Conservation (phyloP, 768 basidiomycete genomes). For the Mycena haematopus region DNA sequence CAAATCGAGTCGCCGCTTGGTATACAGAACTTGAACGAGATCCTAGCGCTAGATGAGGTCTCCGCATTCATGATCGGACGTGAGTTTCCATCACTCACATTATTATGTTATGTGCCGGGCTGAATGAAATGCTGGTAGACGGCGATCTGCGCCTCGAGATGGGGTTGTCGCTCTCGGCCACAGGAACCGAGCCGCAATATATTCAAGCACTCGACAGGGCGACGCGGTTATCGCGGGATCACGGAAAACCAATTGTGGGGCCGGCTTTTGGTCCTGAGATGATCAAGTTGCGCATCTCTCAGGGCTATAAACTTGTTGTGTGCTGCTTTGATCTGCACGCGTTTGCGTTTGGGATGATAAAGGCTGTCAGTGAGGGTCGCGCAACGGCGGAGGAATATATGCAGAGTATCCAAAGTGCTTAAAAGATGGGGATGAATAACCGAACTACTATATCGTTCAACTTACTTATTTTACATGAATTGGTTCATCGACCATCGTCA, state of each 20-base stretch:
- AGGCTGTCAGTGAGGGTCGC: not conserved
- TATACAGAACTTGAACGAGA: slow-evolving; percentile 72
- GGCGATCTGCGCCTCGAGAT: slow-evolving; percentile 26
- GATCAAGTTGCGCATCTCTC: slow-evolving; percentile 10
- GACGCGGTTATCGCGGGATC: not conserved
- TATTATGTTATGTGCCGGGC: not conserved
- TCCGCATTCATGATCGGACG: slow-evolving; percentile 27
- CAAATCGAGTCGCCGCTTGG: slow-evolving; percentile 54
- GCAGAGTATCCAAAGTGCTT: not conserved
- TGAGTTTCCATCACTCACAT: not conserved
- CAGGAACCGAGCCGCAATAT: slow-evolving; percentile 17
- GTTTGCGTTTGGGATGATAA: slow-evolving; percentile 14
- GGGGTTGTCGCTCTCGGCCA: not conserved
- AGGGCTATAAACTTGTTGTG: slow-evolving; percentile 14
- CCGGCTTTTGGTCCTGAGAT: slow-evolving; percentile 12
- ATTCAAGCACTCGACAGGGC: slow-evolving; percentile 8
- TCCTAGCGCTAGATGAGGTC: slow-evolving; percentile 4
- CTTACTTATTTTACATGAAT: too few relatives aligned
- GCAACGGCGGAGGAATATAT: slow-evolving; percentile 13
- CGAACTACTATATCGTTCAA: too few relatives aligned
- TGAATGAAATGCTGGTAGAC: not conserved
- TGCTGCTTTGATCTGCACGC: slow-evolving; percentile 11
- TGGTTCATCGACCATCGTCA: too few relatives aligned
- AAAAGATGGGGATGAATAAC: too few relatives aligned
- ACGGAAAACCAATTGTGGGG: slow-evolving; percentile 12